Conservation (phyloP, 1,284 basidiomycete genomes). For the Austropuccinia psidii region DNA sequence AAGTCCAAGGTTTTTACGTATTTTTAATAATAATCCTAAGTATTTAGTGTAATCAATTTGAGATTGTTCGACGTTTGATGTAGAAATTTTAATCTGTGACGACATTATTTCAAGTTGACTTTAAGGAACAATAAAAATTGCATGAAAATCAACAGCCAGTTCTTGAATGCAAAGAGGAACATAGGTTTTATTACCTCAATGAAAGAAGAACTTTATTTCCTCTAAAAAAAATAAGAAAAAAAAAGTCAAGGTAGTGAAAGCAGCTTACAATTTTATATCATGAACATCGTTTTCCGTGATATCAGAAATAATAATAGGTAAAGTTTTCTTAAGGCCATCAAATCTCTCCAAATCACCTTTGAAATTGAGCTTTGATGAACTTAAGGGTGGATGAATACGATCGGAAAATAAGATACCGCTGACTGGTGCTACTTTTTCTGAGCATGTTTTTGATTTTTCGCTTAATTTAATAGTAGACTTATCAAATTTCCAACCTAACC, state of each 20-base stretch:
- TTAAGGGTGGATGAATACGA: constrained; percentile 1
- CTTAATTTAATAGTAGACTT: constrained; percentile 1
- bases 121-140: background rate
- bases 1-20: background rate
- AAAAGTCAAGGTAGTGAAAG: background rate
- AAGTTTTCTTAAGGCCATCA: background rate
- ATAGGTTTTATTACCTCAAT: background rate
- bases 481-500: constrained; percentile 3
- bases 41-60: background rate
- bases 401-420: background rate
- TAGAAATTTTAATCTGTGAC: background rate
- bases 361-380: background rate
- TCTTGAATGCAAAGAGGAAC: background rate
- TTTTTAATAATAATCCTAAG: background rate
- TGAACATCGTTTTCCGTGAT: constrained; percentile 1
- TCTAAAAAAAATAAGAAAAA: background rate
- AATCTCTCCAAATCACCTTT: background rate
- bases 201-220: background rate
- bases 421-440: background rate
- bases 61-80: background rate
- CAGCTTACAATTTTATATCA: background rate
- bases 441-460: background rate
- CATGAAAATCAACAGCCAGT: no score
- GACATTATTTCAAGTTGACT: background rate
- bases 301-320: constrained; percentile 1